phyloP scores from a whole-genome alignment of 1,139 yeast genomes.

The Casaregolazyma suthepensis region DNA sequence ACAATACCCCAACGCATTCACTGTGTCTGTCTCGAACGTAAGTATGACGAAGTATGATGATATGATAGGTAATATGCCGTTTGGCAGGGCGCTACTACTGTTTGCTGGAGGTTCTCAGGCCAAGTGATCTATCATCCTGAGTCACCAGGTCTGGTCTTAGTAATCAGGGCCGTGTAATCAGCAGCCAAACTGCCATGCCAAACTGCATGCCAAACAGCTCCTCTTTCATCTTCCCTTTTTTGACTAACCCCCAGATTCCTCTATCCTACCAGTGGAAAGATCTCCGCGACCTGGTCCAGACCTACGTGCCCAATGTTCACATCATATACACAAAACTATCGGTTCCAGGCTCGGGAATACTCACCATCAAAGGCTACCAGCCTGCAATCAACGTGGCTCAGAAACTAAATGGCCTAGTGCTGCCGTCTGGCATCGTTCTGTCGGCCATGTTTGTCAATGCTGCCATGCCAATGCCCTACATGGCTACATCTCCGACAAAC shows the following conservation, averaged over 20 bases:
- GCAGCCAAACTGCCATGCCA: no score
- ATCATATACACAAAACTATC: slow-evolving; percentile 18
- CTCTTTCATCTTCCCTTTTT: not conserved
- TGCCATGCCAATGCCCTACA: slow-evolving; percentile 4
- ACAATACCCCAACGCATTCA: slow-evolving; percentile 6
- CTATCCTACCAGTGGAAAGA: slow-evolving; percentile 19
- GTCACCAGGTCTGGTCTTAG: not conserved
- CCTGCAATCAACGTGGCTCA: slow-evolving; percentile 17
- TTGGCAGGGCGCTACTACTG: not conserved
- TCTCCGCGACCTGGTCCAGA: slow-evolving; percentile 15
- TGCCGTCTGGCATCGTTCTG: slow-evolving; percentile 18
- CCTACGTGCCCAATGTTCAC: slow-evolving; percentile 15
- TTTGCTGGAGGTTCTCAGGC: not conserved
- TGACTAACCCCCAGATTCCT: slow-evolving; percentile 12
- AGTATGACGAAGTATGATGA: slow-evolving; percentile 5
- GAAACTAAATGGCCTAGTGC: slow-evolving; percentile 15
- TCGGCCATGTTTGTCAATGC: slow-evolving; percentile 14
- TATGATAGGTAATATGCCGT: not conserved
- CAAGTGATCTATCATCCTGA: not conserved
- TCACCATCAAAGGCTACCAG: slow-evolving; percentile 17
- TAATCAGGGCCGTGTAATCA: no score
- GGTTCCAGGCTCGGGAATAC: slow-evolving; percentile 18
- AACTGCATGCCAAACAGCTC: not conserved
- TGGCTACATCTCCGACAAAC: slow-evolving; percentile 6
- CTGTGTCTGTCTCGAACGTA: slow-evolving; percentile 16